Evolutionary conservation across 495 filamentous ascomycete genomes (phyloP).

Genomic region (Lentithecium fluviatile): DNA sequence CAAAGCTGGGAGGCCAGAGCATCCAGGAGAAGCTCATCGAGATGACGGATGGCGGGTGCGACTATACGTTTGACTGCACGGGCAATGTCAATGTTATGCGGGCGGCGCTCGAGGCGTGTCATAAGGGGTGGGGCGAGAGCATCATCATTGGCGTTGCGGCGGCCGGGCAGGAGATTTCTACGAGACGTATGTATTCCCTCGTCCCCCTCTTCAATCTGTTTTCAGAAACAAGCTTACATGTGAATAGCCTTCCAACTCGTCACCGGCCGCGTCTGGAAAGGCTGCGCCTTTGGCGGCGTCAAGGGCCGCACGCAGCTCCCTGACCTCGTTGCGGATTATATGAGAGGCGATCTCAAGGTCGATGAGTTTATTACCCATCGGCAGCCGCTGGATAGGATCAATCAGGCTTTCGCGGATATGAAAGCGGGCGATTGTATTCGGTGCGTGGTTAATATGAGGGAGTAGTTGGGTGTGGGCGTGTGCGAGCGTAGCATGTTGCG

Average conservation of each 20-base stretch:
- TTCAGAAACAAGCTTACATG: conserved; percentile 20
- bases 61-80: conserved; percentile 99
- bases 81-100: conserved; percentile 97
- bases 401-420: conserved; percentile 88
- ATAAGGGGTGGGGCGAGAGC: conserved; percentile 98
- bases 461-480: too few species aligned
- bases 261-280: conserved; percentile 95
- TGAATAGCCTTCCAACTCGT: conserved; percentile 96
- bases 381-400: conserved; percentile 75
- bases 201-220: background rate
- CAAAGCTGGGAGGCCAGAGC: conserved; percentile 68
- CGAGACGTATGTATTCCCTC: conserved; percentile 71
- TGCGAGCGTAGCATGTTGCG: too few species aligned
- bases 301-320: conserved; percentile 94
- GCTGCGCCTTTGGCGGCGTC: conserved; percentile 96
- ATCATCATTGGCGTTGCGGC: conserved; percentile 98
- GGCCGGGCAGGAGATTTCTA: conserved; percentile 94
- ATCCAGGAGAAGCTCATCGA: conserved; percentile 90
- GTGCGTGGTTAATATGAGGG: conserved; percentile 67
- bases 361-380: conserved; percentile 99
- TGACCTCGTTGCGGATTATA: conserved; percentile 85
- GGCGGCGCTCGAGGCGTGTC: conserved; percentile 92
- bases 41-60: conserved; percentile 98
- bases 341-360: conserved; percentile 87
- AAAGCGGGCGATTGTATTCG: conserved; percentile 94